A percentile compares a stretch with the other conserved stretches of the same genome.
Evolutionary conservation across 1,284 basidiomycete species (phyloP).

Genomic region (Ustanciosporium gigantosporum): DNA sequence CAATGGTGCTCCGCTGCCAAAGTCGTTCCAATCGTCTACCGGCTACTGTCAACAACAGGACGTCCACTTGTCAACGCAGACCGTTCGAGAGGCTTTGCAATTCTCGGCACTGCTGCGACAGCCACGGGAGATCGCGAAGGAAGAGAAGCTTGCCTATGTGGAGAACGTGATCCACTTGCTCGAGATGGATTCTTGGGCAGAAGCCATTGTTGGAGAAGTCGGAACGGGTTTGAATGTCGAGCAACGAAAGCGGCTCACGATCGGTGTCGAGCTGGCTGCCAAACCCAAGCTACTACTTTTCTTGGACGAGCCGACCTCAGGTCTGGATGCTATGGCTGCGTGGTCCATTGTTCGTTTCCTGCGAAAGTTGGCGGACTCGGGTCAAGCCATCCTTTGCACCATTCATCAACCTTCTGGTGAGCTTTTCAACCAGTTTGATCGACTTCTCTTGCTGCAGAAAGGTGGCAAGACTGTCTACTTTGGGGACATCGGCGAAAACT

Average conservation of each 20-base stretch:
- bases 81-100: slow-evolving; percentile 51
- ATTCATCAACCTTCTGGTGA: slow-evolving; percentile 61
- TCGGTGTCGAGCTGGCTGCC: slow-evolving; percentile 53
- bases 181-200: slow-evolving; percentile 50
- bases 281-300: slow-evolving; percentile 53
- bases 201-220: slow-evolving; percentile 45
- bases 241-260: slow-evolving; percentile 52
- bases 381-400: slow-evolving; percentile 61
- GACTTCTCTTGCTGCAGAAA: slow-evolving; percentile 47
- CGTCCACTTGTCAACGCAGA: slow-evolving; percentile 37
- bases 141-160: slow-evolving; percentile 48
- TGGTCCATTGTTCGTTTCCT: slow-evolving; percentile 59
- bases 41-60: slow-evolving; percentile 55
- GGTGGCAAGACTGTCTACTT: slow-evolving; percentile 63
- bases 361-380: slow-evolving; percentile 55
- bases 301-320: slow-evolving; percentile 57
- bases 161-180: slow-evolving; percentile 46
- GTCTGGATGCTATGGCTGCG: slow-evolving; percentile 40
- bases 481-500: slow-evolving; percentile 71
- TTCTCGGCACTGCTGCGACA: slow-evolving; percentile 51
- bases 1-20: slow-evolving; percentile 32
- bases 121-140: slow-evolving; percentile 31
- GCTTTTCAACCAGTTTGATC: slow-evolving; percentile 50
- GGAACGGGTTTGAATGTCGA: slow-evolving; percentile 48
- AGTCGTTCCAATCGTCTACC: slow-evolving; percentile 45